Evolutionary conservation across 345 rosid genomes (phyloP).

Genomic region (Gossypium sturtianum): DNA sequence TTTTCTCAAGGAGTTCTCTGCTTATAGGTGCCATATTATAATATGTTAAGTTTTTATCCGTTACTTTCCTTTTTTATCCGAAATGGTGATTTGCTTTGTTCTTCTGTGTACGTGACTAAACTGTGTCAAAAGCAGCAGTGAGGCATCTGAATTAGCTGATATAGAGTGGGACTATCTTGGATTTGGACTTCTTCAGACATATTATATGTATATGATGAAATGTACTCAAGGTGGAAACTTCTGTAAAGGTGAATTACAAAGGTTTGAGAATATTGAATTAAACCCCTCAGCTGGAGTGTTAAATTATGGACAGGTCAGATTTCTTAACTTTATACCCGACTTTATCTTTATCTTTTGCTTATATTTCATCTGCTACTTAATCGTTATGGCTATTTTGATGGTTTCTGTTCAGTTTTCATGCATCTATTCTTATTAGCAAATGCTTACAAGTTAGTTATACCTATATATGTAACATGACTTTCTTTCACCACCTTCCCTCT

Average conservation of each 20-base stretch:
- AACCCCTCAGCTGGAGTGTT: conserved; percentile 89
- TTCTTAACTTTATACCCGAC: neutral
- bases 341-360: neutral
- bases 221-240: conserved; percentile 50
- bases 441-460: neutral
- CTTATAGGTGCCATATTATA: neutral
- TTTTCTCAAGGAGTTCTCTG: neutral
- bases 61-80: neutral
- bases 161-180: conserved; percentile 89
- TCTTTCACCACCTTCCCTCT: neutral
- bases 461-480: neutral
- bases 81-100: neutral
- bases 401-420: neutral
- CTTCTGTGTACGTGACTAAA: neutral
- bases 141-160: conserved; percentile 43
- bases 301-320: conserved; percentile 87
- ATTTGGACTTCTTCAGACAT: conserved; percentile 59
- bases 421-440: neutral
- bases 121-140: conserved; percentile 27
- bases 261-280: conserved; percentile 81
- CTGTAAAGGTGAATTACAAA: conserved; percentile 58
- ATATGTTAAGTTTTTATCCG: neutral
- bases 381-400: neutral
- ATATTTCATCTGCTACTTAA: neutral
- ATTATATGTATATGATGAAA: conserved; percentile 83